Evolutionary conservation across 2,329 filamentous ascomycete genomes (phyloP), one percentile per base, ranked within the genome.

Genomic region (Monosporascus cannonballus): DNA sequence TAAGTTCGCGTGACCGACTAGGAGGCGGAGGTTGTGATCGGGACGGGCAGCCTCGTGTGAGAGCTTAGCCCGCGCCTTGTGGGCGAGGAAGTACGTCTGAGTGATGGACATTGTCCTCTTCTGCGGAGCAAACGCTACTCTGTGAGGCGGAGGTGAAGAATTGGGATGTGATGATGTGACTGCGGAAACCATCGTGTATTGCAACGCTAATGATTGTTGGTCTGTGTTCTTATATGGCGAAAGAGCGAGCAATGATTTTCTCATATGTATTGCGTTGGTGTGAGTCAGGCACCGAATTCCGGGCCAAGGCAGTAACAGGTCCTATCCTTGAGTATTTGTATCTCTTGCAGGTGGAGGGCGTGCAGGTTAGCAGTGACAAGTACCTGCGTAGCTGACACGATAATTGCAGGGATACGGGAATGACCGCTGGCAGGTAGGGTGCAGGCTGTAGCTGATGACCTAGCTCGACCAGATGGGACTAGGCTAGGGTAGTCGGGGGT

Each of bases 1-100:
- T 47, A 97, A 87, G 81, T 97, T 99, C 77, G 94, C 94, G 75
- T 99, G 94, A 66, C 93, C 94, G 64, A 99, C 94, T 56, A 99
- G 87, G 46, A 95, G 84, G 69, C 93, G 86, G 59, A 99, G 89
- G 78, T 97, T 86, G 81, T 97, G 94, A 70, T 97, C 93, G 65
- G 90, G 79, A 67, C 87, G 87, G 73, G 86, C 84, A 77, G 94
- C 94, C 77, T 97, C 93, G 59, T 81, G 83, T 61, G 91, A 91
- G 68, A 99, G 91, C 90, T 99, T 99, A 65, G 86, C 87, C 72
- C 94, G 86, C 69, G 94, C 94, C 74, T 92, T 93, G 80, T 96
- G 92, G 70, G 94, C 94, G 66, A 97, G 87, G 78, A 90, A 96
- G 87, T 97, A 99, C 57, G 93, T 97, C 76, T 96, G 91, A 27